A percentile compares a stretch with the other conserved stretches of the same genome.
Conservation (phyloP, 805 yeast species). For the Deakozyma indianensis region DNA sequence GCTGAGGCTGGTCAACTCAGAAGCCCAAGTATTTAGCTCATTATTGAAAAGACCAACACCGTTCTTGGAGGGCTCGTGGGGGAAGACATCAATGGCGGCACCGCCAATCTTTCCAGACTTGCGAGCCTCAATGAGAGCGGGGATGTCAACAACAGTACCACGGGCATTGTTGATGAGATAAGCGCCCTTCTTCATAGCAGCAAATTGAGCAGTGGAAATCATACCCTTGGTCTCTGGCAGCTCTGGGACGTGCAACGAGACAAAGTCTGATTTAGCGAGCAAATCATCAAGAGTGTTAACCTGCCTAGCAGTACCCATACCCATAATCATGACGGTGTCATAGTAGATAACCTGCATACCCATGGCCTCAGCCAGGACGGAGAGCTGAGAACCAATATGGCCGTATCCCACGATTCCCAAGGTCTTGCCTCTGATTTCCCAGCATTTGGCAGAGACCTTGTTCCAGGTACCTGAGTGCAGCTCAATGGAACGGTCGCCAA, state of each 20-base stretch:
- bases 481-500: conserved; percentile 93
- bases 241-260: conserved; percentile 89
- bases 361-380: conserved; percentile 92
- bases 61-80: conserved; percentile 93
- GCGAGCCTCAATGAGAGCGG: conserved; percentile 84
- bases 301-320: conserved; percentile 93
- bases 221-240: conserved; percentile 83
- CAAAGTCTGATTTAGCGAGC: conserved; percentile 69
- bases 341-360: conserved; percentile 95
- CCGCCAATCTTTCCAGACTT: conserved; percentile 91
- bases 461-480: conserved; percentile 96
- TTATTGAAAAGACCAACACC: conserved; percentile 69
- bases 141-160: conserved; percentile 95
- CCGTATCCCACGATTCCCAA: conserved; percentile 96
- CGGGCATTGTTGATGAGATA: conserved; percentile 92
- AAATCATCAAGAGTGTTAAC: conserved; percentile 74
- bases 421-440: conserved; percentile 99
- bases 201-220: conserved; percentile 80
- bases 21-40: conserved; percentile 66
- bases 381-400: conserved; percentile 93
- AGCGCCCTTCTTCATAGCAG: conserved; percentile 93
- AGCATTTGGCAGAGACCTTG: conserved; percentile 85
- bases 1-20: conserved; percentile 67
- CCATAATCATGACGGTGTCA: conserved; percentile 86
- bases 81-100: conserved; percentile 92